Evolutionary conservation across 768 basidiomycete genomes (phyloP).

Genomic region (Mycena capillaripes): DNA sequence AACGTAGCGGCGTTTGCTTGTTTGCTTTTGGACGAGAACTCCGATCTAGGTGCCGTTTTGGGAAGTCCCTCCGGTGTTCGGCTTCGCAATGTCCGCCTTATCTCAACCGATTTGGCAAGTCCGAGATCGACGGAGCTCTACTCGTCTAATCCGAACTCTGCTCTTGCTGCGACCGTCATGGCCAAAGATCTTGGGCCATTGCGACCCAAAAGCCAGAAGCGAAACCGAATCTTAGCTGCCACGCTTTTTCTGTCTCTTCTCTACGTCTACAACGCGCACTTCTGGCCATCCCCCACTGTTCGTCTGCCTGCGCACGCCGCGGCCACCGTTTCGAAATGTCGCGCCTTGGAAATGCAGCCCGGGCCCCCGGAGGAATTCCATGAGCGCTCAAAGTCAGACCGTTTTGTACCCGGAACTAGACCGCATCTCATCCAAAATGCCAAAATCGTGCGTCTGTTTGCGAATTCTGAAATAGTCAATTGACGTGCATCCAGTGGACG

Average conservation of each 20-base stretch:
- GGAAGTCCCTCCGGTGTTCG: too few species aligned
- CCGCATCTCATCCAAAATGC: conserved; percentile 80
- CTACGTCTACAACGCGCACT: neutral
- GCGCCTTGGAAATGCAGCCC: conserved; percentile 52
- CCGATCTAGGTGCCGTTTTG: too few species aligned
- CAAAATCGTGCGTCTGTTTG: conserved; percentile 55
- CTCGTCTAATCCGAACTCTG: too few species aligned
- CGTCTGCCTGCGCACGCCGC: neutral
- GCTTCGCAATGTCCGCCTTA: too few species aligned
- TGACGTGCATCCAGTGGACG: conserved; percentile 74
- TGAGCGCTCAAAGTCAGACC: conserved; percentile 69
- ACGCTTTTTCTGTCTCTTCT: neutral
- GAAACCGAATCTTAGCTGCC: too few species aligned
- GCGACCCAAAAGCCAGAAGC: too few species aligned
- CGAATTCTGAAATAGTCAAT: conserved; percentile 43
- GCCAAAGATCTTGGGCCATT: too few species aligned
- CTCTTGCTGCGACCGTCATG: too few species aligned
- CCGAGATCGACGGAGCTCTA: too few species aligned
- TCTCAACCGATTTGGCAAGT: too few species aligned
- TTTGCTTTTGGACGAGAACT: too few species aligned
- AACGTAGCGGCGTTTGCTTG: too few species aligned
- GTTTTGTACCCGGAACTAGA: conserved; percentile 74
- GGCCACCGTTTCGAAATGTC: conserved; percentile 55
- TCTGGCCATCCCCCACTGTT: neutral
- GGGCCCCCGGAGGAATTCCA: conserved; percentile 64